Base-by-base conservation (phyloP, 495 filamentous ascomycete genomes). In the Podospora pseudoanserina region DNA sequence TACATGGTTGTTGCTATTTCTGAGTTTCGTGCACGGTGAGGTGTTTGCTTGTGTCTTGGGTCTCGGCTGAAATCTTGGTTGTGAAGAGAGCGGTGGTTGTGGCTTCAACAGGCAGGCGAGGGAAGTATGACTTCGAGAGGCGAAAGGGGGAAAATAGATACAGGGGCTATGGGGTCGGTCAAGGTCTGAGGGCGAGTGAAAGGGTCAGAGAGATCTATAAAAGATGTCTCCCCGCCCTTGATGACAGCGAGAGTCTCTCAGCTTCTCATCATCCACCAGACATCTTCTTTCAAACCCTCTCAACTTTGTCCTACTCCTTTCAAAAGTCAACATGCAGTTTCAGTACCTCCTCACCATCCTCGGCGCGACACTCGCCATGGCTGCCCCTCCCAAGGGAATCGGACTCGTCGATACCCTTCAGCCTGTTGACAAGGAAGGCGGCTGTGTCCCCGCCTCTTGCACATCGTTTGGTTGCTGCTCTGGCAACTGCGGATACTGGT, bases 391-490 rank as follows among this genome's bases (percentile, higher is more conserved):
- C n/a, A 58, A 58, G 18, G 55, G n/a, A 20, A 4, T 26, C 3
- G 55, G 55, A 58, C n/a, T 58, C 55, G 55, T 15, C 19, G n/a
- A 19, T 19, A 18, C 3, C 6, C 55, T 58, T 26, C 7, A 19
- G 23, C 55, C 55, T 1, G 23, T 58, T 26, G 55, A 58, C n/a
- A 58, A 58, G 23, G 55, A 26, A 58, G 55, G 55, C 0, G 55
- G 55, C 55, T 58, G 55, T 26, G 23, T 58, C 23, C 55, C 55
- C 1, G 55, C 55, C 55, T 58, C 55, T 58, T 58, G 55, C 55
- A 26, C 55, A 4, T 58, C 55, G 55, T 58, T 58, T 18, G 55
- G 55, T 9, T 58, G 55, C n/a, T 58, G 55, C 55, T 58, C 55
- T 26, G 55, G 55, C 6, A n/a, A n/a, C 1, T 58, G 55, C 55